Evolutionary conservation across 2,329 filamentous ascomycete species (phyloP).

Genomic region (Leptographium flavum): DNA sequence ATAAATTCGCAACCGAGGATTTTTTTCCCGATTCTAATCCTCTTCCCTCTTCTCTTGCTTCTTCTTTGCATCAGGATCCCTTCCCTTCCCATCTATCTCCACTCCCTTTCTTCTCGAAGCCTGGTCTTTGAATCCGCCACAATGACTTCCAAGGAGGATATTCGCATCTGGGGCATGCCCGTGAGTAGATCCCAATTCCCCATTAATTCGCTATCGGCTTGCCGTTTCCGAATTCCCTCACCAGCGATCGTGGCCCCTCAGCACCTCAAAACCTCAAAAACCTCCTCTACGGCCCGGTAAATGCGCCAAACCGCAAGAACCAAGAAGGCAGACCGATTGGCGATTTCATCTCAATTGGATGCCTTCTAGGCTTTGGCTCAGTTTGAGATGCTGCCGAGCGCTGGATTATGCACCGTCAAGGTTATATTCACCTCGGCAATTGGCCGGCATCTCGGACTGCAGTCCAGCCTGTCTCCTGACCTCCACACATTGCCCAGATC

Average conservation of each 20-base stretch:
- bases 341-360: background rate
- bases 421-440: background rate
- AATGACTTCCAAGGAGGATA: constrained; percentile 40
- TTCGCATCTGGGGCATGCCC: constrained; percentile 52
- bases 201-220: constrained; percentile 2
- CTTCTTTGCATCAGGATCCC: constrained; percentile 15
- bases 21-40: constrained; percentile 3
- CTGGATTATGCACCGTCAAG: background rate
- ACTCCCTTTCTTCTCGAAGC: constrained; percentile 22
- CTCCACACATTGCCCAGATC: background rate
- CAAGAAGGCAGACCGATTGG: background rate
- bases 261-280: background rate
- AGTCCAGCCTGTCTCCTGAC: background rate
- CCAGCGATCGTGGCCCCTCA: background rate
- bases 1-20: constrained; percentile 1
- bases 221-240: constrained; percentile 12
- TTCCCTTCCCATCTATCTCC: constrained; percentile 22
- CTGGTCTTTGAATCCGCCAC: constrained; percentile 31
- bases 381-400: background rate
- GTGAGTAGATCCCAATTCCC: constrained; percentile 31
- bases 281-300: background rate
- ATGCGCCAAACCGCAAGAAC: background rate
- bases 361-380: background rate
- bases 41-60: constrained; percentile 10
- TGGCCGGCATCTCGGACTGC: background rate